Base-by-base conservation (phyloP, 495 filamentous ascomycete species). In the Amphirosellinia nigrospora region DNA sequence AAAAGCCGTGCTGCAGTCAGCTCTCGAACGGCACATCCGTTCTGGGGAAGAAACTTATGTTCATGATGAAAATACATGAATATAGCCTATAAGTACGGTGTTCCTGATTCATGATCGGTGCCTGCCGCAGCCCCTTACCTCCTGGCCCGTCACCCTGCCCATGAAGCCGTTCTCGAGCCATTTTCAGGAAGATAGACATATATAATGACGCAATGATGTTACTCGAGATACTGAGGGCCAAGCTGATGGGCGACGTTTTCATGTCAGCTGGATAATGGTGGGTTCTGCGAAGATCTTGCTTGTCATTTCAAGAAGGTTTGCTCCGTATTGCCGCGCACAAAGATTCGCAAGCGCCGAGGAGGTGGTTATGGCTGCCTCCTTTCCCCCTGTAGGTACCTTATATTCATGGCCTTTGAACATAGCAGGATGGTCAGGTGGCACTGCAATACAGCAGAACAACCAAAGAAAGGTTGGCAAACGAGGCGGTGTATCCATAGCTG, bases 401-500 rank as follows among this genome's bases (percentile, higher is more conserved):
- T n/a, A 5, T 38, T 39, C 32, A 7, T 39, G 16, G 13, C n/a
- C 34, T 34, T 19, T 60, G 19, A 39, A 39, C 56, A 39, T 60
- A 19, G 8, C 28, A 55, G 26, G 26, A 30, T 30, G 8, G 26
- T 28, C 26, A 30, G 50, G 15, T 26, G 26, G 50, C 11, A 55
- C 28, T 16, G 28, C 50, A 55, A 7, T 36, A 26, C n/a, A n/a
- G 30, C 4, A 36, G 56, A 39, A 5, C 11, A 10, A 34, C 30
- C 16, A n/a, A 34, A 32, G n/a, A 19, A 56, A 19, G 34, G 53
- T 16, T n/a, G 19, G 5, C 1, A 16, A 41, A 61, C 34, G 58
- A 61, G 58, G 58, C 58, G 58, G 58, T 61, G 58, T 38, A 39
- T 41, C 41, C 55, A 61, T 23, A 61, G n/a, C n/a, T 61, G 58